phyloP scores from a whole-genome alignment of 495 filamentous ascomycete species.

The Penicillium tannophilum region DNA sequence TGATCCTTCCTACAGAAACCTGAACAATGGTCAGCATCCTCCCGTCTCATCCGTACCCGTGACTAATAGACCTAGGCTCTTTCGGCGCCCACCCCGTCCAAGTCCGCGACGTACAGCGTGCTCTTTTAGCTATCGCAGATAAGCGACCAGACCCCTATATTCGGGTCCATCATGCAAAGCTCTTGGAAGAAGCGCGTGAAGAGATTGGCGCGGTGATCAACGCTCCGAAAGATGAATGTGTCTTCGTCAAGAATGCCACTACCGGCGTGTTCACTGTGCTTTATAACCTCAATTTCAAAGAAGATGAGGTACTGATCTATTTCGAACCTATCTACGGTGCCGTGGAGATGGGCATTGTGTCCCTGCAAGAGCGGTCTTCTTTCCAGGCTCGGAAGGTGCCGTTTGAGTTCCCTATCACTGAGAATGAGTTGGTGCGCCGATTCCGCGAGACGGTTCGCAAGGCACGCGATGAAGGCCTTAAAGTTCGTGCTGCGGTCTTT shows the following conservation, averaged over 20 bases:
- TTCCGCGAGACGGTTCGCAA: constrained; percentile 53
- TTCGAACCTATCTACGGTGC: constrained; percentile 79
- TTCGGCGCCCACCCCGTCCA: constrained; percentile 72
- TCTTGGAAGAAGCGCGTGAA: constrained; percentile 64
- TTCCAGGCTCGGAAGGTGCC: constrained; percentile 42
- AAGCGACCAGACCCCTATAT: constrained; percentile 71
- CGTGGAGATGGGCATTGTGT: constrained; percentile 69
- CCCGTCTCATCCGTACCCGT: neutral
- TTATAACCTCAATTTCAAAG: constrained; percentile 63
- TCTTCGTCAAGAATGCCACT: constrained; percentile 82
- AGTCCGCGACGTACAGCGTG: constrained; percentile 58
- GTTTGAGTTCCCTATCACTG: constrained; percentile 60
- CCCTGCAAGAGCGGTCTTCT: constrained; percentile 61
- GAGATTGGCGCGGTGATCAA: constrained; percentile 66
- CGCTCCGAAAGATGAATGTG: constrained; percentile 61
- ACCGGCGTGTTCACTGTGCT: constrained; percentile 79
- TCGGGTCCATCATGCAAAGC: constrained; percentile 57
- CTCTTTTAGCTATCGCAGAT: constrained; percentile 64
- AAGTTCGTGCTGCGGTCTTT: constrained; percentile 66
- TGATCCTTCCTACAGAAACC: constrained; percentile 64
- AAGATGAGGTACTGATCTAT: constrained; percentile 62
- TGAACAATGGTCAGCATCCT: constrained; percentile 73
- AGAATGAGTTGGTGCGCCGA: constrained; percentile 55
- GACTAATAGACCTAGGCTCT: constrained; percentile 56
- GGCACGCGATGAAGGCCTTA: constrained; percentile 46